phyloP scores from a whole-genome alignment of 2,329 filamentous ascomycete genomes.

The Juglanconis oblonga region DNA sequence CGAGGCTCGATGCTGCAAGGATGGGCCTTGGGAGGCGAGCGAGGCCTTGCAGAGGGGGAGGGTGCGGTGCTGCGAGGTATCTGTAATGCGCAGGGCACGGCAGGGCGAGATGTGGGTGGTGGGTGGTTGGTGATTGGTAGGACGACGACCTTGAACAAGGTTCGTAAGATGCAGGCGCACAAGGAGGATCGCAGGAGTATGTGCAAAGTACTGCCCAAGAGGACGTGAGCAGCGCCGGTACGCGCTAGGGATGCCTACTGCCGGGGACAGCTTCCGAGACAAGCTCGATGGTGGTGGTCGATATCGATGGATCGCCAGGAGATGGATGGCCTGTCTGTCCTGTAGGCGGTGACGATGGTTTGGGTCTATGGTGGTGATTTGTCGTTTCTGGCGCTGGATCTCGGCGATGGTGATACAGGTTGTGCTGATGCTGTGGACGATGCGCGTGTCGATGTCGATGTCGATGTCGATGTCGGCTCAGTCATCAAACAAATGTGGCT shows the following conservation, averaged over 20 bases:
- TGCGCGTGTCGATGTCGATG: too few species aligned
- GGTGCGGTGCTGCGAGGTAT: background rate
- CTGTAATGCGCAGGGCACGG: background rate
- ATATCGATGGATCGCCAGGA: background rate
- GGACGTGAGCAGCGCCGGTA: background rate
- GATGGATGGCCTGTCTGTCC: background rate
- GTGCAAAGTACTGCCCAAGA: background rate
- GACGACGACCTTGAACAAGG: background rate
- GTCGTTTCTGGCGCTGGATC: too few species aligned
- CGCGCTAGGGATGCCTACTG: background rate
- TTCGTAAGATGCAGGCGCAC: background rate
- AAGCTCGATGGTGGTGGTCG: background rate
- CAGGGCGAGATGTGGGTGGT: background rate
- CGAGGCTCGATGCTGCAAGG: background rate
- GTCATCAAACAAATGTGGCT: background rate
- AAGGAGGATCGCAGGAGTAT: background rate
- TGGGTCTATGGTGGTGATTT: too few species aligned
- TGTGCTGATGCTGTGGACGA: too few species aligned
- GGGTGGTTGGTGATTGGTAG: background rate
- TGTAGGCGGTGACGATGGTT: background rate
- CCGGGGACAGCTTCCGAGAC: slow-evolving; percentile 6
- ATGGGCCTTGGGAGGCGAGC: background rate
- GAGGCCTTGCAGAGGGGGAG: slow-evolving; percentile 6
- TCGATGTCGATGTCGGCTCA: background rate
- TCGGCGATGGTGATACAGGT: too few species aligned